phyloP scores from a whole-genome alignment of 331 rosid species.

The Phaseolus coccineus region DNA sequence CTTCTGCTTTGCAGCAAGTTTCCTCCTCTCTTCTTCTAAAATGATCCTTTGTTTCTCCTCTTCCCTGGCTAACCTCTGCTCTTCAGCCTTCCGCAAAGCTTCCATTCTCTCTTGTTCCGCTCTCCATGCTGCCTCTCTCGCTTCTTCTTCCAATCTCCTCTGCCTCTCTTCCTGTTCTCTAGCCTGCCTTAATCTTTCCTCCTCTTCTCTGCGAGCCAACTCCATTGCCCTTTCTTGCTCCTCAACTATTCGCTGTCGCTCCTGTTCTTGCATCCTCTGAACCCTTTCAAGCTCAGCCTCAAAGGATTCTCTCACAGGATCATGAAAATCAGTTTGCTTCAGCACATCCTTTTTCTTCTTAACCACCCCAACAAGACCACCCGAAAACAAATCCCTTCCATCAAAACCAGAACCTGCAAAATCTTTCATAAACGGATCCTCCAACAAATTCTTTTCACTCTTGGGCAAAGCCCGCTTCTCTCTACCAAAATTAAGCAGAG shows the following conservation, averaged over 20 bases:
- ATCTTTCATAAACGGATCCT: slow-evolving; percentile 71
- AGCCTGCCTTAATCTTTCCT: slow-evolving; percentile 69
- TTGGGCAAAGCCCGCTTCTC: slow-evolving; percentile 70
- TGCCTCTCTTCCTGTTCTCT: slow-evolving; percentile 90
- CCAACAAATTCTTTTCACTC: slow-evolving; percentile 72
- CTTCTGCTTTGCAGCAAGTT: slow-evolving; percentile 90
- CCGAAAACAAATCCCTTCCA: slow-evolving; percentile 73
- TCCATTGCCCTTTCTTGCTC: slow-evolving; percentile 88
- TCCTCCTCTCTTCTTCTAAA: slow-evolving; percentile 93
- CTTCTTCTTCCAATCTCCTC: slow-evolving; percentile 89
- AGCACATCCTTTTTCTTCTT: slow-evolving; percentile 86
- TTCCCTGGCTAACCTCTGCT: slow-evolving; percentile 81
- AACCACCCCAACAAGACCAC: slow-evolving; percentile 75
- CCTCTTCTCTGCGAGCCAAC: slow-evolving; percentile 88
- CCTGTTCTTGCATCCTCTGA: slow-evolving; percentile 96
- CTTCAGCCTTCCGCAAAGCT: slow-evolving; percentile 82
- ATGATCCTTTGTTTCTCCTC: slow-evolving; percentile 77
- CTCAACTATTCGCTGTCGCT: slow-evolving; percentile 78
- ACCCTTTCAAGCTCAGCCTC: slow-evolving; percentile 99
- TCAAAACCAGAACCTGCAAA: slow-evolving; percentile 76
- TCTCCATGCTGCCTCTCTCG: slow-evolving; percentile 95
- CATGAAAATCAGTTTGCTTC: slow-evolving; percentile 84
- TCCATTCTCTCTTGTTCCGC: slow-evolving; percentile 87
- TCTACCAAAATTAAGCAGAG: slow-evolving; percentile 84
- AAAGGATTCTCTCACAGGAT: slow-evolving; percentile 93